These are phyloP conservation scores for Starmerella gropengiesseri DNA, from an alignment of 805 yeast species.

Conservation along the genomic window DNA sequence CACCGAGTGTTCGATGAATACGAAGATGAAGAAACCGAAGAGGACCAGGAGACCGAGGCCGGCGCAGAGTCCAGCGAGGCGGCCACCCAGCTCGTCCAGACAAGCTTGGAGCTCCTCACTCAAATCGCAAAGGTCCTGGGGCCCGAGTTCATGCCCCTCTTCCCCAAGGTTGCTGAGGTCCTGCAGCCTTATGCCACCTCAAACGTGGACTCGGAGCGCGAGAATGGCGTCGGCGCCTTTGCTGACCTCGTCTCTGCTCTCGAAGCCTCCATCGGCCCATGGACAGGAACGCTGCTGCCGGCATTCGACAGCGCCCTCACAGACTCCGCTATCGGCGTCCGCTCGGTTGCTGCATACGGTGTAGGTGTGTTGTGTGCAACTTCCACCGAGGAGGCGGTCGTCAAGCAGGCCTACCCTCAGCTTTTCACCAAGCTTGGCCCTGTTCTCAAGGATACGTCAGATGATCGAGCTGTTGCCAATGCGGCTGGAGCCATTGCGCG, in stretches of 20 bases:
- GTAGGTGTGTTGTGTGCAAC: constrained; percentile 62
- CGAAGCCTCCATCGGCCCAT: constrained; percentile 50
- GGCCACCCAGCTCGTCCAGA: constrained; percentile 66
- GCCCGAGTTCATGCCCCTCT: constrained; percentile 62
- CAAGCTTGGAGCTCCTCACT: constrained; percentile 76
- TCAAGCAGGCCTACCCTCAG: constrained; percentile 52
- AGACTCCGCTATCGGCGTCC: constrained; percentile 65
- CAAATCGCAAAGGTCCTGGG: constrained; percentile 67
- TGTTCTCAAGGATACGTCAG: constrained; percentile 61
- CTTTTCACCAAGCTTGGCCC: constrained; percentile 59
- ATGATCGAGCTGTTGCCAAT: constrained; percentile 79
- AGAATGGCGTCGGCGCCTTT: constrained; percentile 73
- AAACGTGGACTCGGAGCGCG: constrained; percentile 63
- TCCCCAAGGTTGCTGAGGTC: constrained; percentile 59
- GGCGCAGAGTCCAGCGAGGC: constrained; percentile 43
- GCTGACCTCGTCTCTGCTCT: constrained; percentile 81
- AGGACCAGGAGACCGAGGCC: constrained; percentile 43
- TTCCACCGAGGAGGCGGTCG: constrained; percentile 43
- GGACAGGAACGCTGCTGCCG: constrained; percentile 51
- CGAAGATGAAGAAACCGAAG: constrained; percentile 52
- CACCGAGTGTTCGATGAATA: constrained; percentile 39
- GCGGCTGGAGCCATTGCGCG: constrained; percentile 97
- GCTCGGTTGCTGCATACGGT: constrained; percentile 94
- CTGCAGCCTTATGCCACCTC: constrained; percentile 36
- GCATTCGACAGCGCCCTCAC: constrained; percentile 58